Percentiles rank a stretch among this genome's conserved stretches.
Conservation (phyloP, 2,329 filamentous ascomycete genomes). For the Trichoderma afroharzianum region DNA sequence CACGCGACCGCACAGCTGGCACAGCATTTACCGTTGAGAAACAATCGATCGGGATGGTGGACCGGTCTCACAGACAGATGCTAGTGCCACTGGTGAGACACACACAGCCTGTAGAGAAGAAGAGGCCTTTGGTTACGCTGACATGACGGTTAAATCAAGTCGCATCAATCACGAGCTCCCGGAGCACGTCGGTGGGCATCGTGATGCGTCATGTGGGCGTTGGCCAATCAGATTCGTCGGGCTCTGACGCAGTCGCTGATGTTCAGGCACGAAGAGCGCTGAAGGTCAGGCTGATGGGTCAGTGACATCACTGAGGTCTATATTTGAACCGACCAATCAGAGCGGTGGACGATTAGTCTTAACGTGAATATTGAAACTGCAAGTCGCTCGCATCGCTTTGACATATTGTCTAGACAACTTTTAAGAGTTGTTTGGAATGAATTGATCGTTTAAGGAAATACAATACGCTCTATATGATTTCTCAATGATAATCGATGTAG, state of each 20-base stretch:
- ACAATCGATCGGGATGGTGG: neutral
- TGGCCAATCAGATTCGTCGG: neutral
- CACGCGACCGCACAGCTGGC: constrained; percentile 4
- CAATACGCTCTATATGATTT: neutral
- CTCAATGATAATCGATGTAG: neutral
- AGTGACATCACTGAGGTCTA: neutral
- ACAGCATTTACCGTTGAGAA: neutral
- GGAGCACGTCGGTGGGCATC: neutral
- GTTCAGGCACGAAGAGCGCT: constrained; percentile 7
- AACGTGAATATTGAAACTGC: neutral
- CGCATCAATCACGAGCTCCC: constrained; percentile 10
- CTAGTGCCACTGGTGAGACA: neutral
- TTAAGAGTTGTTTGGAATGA: neutral
- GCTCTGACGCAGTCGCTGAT: neutral
- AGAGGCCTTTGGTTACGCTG: neutral
- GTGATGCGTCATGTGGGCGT: constrained; percentile 16
- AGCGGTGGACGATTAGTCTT: neutral
- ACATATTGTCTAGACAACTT: neutral
- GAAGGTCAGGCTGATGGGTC: neutral
- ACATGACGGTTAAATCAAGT: neutral
- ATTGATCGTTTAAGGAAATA: neutral
- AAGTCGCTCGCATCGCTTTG: no score
- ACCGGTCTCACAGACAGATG: neutral
- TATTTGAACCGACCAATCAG: neutral
- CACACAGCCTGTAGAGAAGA: neutral